phyloP scores from a whole-genome alignment of 495 filamentous ascomycete genomes.

The Penicillium soppii region DNA sequence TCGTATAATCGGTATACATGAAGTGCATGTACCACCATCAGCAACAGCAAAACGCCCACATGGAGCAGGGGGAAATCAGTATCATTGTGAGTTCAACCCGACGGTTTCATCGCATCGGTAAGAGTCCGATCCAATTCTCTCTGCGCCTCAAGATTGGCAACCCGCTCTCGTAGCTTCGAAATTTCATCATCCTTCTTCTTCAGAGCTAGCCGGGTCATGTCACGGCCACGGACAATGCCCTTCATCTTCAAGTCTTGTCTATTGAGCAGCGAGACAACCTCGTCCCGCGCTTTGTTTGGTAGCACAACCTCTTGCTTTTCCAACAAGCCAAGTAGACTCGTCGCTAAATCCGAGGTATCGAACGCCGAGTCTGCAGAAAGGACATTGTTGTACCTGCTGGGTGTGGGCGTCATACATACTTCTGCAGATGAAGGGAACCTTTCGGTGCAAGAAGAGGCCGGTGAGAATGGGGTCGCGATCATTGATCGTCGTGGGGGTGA shows the following conservation, averaged over 20 bases:
- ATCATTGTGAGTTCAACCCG: background rate
- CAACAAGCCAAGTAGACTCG: conserved; percentile 51
- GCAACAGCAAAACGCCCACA: too few species aligned
- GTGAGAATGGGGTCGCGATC: conserved; percentile 23
- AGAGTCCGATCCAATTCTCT: conserved; percentile 44
- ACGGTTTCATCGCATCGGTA: conserved; percentile 17
- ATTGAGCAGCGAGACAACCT: conserved; percentile 50
- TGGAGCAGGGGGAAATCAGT: too few species aligned
- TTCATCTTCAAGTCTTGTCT: conserved; percentile 53
- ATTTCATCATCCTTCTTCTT: conserved; percentile 62
- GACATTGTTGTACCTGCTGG: conserved; percentile 43
- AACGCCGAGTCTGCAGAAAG: conserved; percentile 20
- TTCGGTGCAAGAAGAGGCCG: conserved; percentile 15
- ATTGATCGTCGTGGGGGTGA: conserved; percentile 9
- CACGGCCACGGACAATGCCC: conserved; percentile 61
- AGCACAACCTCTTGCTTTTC: conserved; percentile 47
- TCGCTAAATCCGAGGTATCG: conserved; percentile 49
- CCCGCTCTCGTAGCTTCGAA: conserved; percentile 52
- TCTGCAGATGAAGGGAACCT: conserved; percentile 32
- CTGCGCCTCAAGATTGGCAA: conserved; percentile 31
- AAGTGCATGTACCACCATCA: background rate
- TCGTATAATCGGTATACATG: background rate
- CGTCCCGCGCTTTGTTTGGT: conserved; percentile 35
- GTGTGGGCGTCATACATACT: conserved; percentile 49
- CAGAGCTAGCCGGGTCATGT: conserved; percentile 59